Base-by-base conservation (phyloP, 169 alveolate genomes). In the Plasmodium malariae region DNA sequence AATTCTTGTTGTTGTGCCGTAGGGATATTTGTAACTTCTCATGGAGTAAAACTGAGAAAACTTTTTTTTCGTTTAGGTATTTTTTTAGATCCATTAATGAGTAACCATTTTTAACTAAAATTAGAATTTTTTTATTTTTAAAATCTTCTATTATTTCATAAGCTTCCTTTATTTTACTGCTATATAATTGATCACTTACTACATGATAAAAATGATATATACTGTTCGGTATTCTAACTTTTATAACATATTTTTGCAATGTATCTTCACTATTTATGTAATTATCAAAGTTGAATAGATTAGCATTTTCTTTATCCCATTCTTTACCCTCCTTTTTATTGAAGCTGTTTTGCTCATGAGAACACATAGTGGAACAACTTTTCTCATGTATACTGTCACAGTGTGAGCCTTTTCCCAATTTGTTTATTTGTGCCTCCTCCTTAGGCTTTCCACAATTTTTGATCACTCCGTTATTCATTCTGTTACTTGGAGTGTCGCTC, bases 11-110 rank as follows among this genome's bases (percentile, higher is more conserved):
- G 67, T 83, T 83, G 11, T 60, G 70, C 3, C 43, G 24, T 59
- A 51, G 51, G n/a, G 91, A 83, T 57, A 83, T 83, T 68, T 67
- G 73, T 59, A 83, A 67, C 45, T 68, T 36, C 14, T 83, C 91
- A 83, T 83, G 91, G 49, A 83, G 45, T 14, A 83, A 43, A 4
- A 67, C 34, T 32, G 85, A 67, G 40, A 30, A 83, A n/a, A 83
- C 43, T 28, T 83, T 83, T 43, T 70, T 83, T 37, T 67, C 63
- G 5, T 40, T 19, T 26, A 83, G 43, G 59, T 65, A 65, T 70
- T 70, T 28, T 70, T 83, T 83, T 30, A 67, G 19, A 3, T 49
- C 12, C 40, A 83, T 26, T 67, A 83, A 57, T n/a, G 91, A 83
- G 21, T 55, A 83, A 0, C 91, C 91, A 67, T 83, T 83, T 54